phyloP scores from a whole-genome alignment of 176 grass and related monocot genomes.

The Dendrocalamus sinicus region DNA sequence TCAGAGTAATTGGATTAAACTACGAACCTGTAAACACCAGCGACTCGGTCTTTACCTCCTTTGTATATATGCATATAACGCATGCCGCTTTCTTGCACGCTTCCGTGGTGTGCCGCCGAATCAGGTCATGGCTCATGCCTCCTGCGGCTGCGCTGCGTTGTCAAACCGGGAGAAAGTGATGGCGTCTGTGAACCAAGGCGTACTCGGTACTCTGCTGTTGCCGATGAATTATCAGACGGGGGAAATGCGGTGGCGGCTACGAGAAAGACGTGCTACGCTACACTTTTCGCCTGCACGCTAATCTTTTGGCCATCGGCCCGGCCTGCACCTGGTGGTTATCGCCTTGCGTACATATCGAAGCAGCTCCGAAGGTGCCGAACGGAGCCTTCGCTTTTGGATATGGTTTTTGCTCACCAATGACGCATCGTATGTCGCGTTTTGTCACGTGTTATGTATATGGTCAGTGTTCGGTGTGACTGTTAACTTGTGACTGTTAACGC shows the following conservation, averaged over 20 bases:
- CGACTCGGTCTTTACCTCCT: background rate
- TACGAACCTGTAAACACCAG: constrained; percentile 17
- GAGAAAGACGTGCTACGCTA: background rate
- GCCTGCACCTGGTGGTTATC: background rate
- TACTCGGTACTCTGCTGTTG: background rate
- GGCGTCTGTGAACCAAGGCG: background rate
- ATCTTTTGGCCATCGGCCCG: background rate
- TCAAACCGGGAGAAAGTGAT: constrained; percentile 43
- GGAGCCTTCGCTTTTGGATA: background rate
- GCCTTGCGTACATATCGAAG: constrained; percentile 38
- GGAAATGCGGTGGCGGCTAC: background rate
- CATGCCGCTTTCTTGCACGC: constrained; percentile 6
- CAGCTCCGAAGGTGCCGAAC: constrained; percentile 30
- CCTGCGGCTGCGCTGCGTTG: background rate
- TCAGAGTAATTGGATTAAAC: background rate
- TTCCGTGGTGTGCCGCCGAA: background rate
- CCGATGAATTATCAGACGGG: background rate
- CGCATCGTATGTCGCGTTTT: background rate
- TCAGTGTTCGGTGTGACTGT: background rate
- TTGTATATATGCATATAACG: background rate
- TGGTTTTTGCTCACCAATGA: background rate
- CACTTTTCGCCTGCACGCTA: background rate
- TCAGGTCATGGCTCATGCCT: background rate
- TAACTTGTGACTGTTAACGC: too few relatives aligned
- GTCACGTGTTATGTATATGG: background rate